Evolutionary conservation across 2,329 filamentous ascomycete species (phyloP).

Genomic region (Pseudocercospora pini-densiflorae): DNA sequence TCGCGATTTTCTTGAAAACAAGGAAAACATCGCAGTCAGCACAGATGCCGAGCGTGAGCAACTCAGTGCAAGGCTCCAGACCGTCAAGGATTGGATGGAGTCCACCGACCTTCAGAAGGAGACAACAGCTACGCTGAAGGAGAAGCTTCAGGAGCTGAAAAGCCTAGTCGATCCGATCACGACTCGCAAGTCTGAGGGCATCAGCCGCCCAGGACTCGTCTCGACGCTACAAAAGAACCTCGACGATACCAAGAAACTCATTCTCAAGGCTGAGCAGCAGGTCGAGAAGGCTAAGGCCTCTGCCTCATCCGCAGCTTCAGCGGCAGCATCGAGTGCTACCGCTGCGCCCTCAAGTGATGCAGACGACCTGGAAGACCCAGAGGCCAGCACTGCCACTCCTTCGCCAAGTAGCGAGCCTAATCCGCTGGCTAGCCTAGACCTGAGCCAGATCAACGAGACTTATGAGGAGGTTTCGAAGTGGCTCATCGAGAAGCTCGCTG

Average conservation of each 20-base stretch:
- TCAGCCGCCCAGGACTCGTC: constrained; percentile 72
- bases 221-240: constrained; percentile 71
- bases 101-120: constrained; percentile 72
- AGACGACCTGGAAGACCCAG: constrained; percentile 79
- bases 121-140: constrained; percentile 72
- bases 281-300: constrained; percentile 64
- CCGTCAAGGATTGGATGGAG: constrained; percentile 88
- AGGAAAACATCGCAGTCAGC: constrained; percentile 73
- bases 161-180: constrained; percentile 78
- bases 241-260: constrained; percentile 70
- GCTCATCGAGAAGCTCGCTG: constrained; percentile 72
- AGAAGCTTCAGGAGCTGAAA: constrained; percentile 76
- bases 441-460: constrained; percentile 66
- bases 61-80: constrained; percentile 70
- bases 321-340: constrained; percentile 41
- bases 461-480: constrained; percentile 70
- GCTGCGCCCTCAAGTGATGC: constrained; percentile 52
- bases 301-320: constrained; percentile 42
- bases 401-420: constrained; percentile 53
- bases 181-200: constrained; percentile 72
- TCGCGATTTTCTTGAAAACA: constrained; percentile 79
- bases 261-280: constrained; percentile 70
- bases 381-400: constrained; percentile 46
- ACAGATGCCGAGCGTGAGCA: constrained; percentile 68
- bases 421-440: constrained; percentile 74